Conservation (phyloP, 805 yeast genomes). For the Candida coquimbonensis region DNA sequence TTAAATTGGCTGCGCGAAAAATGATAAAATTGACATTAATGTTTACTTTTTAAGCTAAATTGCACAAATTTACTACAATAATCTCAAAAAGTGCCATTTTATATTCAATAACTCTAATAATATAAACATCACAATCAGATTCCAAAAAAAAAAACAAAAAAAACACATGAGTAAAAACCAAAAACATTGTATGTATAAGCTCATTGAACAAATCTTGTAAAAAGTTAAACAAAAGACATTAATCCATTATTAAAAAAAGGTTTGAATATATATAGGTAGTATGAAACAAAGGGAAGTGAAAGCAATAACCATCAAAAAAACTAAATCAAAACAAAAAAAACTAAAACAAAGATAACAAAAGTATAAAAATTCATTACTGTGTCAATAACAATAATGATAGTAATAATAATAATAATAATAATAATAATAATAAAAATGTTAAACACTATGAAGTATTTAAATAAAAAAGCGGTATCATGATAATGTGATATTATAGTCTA, state of each 20-base stretch:
- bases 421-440: neutral
- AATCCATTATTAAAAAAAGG: neutral
- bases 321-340: neutral
- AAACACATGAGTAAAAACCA: neutral
- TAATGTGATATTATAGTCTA: slow-evolving; percentile 8
- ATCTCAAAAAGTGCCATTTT: no score
- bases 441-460: neutral
- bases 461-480: neutral
- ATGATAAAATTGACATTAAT: no score
- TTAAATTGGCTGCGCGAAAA: no score
- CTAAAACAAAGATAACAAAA: neutral
- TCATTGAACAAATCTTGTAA: neutral
- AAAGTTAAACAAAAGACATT: neutral
- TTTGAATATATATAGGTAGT: neutral
- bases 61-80: no score
- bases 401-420: no score
- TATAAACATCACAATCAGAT: no score
- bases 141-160: neutral
- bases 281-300: neutral
- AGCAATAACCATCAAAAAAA: neutral
- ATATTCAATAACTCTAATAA: no score
- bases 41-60: no score
- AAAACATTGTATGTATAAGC: slow-evolving; percentile 1
- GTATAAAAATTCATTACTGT: neutral
- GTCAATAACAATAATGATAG: neutral